These are phyloP conservation scores for Coemansia sp. DNA, from an alignment of 192 early-diverging fungal species.

Conservation along the genomic window DNA sequence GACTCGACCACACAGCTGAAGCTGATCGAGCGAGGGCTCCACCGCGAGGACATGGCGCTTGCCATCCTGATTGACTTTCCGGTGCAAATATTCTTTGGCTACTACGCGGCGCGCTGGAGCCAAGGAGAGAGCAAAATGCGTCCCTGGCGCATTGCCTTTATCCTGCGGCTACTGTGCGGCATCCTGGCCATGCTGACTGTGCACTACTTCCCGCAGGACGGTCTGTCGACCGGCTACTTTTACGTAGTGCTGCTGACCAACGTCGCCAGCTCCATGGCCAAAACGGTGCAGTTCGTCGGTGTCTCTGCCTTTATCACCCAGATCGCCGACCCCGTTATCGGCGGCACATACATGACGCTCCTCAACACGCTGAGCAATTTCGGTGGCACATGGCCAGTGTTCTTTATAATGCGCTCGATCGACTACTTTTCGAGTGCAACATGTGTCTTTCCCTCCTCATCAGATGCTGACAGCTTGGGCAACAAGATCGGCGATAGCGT, in stretches of 20 bases:
- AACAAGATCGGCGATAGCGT: too few relatives aligned
- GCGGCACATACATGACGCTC: slow-evolving; percentile 85
- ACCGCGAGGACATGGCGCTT: slow-evolving; percentile 92
- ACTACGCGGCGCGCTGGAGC: slow-evolving; percentile 96
- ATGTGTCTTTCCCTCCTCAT: slow-evolving; percentile 59
- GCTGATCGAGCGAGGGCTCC: slow-evolving; percentile 90
- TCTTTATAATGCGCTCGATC: slow-evolving; percentile 88
- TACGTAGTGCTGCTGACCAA: slow-evolving; percentile 73
- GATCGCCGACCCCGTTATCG: slow-evolving; percentile 94
- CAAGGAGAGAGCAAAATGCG: slow-evolving; percentile 77
- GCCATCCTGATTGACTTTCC: slow-evolving; percentile 95
- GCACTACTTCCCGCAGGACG: slow-evolving; percentile 68
- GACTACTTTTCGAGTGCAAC: slow-evolving; percentile 84
- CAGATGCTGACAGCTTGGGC: slow-evolving; percentile 14
- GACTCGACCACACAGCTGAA: slow-evolving; percentile 94
- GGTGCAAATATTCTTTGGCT: slow-evolving; percentile 94
- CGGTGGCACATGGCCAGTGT: slow-evolving; percentile 96
- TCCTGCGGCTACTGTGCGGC: slow-evolving; percentile 78
- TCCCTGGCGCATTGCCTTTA: slow-evolving; percentile 93
- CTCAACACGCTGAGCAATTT: slow-evolving; percentile 95
- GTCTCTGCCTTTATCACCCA: slow-evolving; percentile 93
- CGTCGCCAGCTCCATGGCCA: slow-evolving; percentile 83
- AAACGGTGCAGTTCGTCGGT: slow-evolving; percentile 94
- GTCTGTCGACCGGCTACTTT: slow-evolving; percentile 70
- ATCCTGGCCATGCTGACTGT: slow-evolving; percentile 84